phyloP scores from a whole-genome alignment of 441 rosid species.

The Eruca vesicaria region DNA sequence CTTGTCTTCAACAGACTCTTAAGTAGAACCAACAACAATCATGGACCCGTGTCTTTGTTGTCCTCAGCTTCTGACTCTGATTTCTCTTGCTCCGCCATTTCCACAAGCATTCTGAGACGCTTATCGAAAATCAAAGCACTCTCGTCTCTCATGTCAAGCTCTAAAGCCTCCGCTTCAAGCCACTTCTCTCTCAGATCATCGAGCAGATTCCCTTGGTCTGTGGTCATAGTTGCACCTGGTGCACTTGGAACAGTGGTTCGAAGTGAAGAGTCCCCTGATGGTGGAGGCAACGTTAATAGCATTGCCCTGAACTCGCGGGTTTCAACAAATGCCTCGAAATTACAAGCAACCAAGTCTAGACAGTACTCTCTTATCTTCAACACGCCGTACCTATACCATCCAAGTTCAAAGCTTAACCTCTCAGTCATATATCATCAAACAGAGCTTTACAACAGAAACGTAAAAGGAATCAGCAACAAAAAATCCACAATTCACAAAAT shows the following conservation, averaged over 20 bases:
- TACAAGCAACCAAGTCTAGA: conserved; percentile 76
- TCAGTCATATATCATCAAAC: neutral
- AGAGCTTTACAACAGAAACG: neutral
- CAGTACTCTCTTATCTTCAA: conserved; percentile 87
- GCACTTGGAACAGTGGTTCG: conserved; percentile 92
- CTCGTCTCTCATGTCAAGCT: conserved; percentile 96
- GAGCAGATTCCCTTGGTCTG: conserved; percentile 82
- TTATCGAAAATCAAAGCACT: conserved; percentile 86
- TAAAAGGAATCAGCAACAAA: too few relatives aligned
- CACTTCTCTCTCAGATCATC: conserved; percentile 96
- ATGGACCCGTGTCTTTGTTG: conserved; percentile 29
- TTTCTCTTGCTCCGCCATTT: conserved; percentile 72
- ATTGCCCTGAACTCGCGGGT: conserved; percentile 78
- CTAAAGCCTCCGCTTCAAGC: conserved; percentile 97
- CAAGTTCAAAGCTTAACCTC: conserved; percentile 1
- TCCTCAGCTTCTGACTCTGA: conserved; percentile 32
- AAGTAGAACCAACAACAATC: conserved; percentile 1
- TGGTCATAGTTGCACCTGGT: conserved; percentile 69
- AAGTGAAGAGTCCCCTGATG: conserved; percentile 89
- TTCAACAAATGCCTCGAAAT: conserved; percentile 88
- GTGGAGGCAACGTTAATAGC: conserved; percentile 91
- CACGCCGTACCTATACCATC: conserved; percentile 79
- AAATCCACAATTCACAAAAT: neutral
- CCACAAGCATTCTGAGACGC: conserved; percentile 87
- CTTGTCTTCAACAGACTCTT: neutral